Conservation (phyloP, 371 early-diverging fungal species). For the Haplosporangium sp. region DNA sequence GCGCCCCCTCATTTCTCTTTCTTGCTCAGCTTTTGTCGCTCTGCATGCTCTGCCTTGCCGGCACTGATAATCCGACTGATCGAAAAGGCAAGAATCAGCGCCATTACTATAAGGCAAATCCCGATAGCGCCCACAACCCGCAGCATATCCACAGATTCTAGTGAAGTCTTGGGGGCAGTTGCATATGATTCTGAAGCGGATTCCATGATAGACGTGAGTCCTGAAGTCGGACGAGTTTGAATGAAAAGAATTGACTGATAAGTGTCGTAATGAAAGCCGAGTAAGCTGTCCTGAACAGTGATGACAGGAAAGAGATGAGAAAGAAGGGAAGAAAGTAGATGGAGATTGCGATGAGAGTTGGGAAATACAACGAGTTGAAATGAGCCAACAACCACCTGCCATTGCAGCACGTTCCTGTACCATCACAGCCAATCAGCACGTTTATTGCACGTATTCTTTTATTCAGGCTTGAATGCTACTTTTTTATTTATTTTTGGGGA, state of each 20-base stretch:
- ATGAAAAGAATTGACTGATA: not conserved
- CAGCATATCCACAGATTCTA: conserved; percentile 7
- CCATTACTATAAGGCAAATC: conserved; percentile 21
- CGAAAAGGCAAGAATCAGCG: conserved; percentile 10
- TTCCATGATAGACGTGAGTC: conserved; percentile 3
- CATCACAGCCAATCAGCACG: not conserved
- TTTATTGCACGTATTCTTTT: not conserved
- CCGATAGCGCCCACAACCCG: conserved; percentile 22
- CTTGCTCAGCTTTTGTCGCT: conserved; percentile 15
- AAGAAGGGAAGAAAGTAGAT: not conserved
- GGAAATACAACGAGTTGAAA: not conserved
- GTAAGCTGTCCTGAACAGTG: not conserved
- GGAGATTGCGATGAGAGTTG: not conserved
- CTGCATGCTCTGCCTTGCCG: conserved; percentile 45
- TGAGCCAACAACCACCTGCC: not conserved
- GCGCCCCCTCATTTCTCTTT: conserved; percentile 22
- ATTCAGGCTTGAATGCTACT: not conserved
- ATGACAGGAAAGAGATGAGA: not conserved
- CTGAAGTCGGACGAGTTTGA: not conserved
- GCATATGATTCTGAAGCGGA: not conserved
- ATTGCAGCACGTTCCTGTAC: not conserved
- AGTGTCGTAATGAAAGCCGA: not conserved
- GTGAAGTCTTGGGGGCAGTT: conserved; percentile 6
- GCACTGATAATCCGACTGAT: conserved; percentile 36
- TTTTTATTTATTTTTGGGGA: too few relatives aligned